Evolutionary conservation across 2,329 filamentous ascomycete species (phyloP).

Genomic region (Xenoacremonium recifei): DNA sequence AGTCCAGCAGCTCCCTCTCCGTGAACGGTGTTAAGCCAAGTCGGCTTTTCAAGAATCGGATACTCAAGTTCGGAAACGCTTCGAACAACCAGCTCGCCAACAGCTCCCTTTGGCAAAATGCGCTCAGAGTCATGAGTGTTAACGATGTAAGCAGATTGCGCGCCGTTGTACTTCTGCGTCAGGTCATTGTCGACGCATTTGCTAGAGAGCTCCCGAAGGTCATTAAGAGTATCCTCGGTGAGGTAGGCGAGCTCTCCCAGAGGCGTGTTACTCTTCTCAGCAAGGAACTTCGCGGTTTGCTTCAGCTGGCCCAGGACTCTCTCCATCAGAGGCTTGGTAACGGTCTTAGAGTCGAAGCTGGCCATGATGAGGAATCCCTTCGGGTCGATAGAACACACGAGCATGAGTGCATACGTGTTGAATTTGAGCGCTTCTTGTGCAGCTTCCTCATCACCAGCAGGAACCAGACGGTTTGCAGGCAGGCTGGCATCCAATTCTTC

Average conservation of each 20-base stretch:
- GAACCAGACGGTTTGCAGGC: constrained; percentile 52
- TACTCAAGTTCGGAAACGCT: constrained; percentile 25
- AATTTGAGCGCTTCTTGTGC: constrained; percentile 60
- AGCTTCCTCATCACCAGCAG: constrained; percentile 54
- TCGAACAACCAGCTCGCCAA: constrained; percentile 45
- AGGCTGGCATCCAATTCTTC: constrained; percentile 26
- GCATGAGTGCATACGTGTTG: constrained; percentile 61
- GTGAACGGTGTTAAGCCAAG: constrained; percentile 26
- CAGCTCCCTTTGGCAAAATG: constrained; percentile 38
- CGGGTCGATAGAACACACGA: constrained; percentile 60
- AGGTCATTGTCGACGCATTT: constrained; percentile 13
- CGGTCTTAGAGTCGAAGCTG: constrained; percentile 62
- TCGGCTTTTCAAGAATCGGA: constrained; percentile 23
- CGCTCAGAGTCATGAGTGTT: constrained; percentile 33
- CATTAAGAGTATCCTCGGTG: constrained; percentile 30
- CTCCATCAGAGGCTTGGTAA: constrained; percentile 51
- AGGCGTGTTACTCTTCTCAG: constrained; percentile 32
- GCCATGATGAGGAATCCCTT: constrained; percentile 59
- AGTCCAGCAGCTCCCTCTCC: constrained; percentile 1
- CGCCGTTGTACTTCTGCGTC: constrained; percentile 21
- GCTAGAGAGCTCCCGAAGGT: constrained; percentile 28
- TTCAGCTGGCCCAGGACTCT: constrained; percentile 52
- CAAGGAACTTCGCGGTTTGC: constrained; percentile 49
- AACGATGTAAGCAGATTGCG: constrained; percentile 39
- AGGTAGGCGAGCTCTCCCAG: constrained; percentile 36